Evolutionary conservation across 164 flowering plant species (phyloP).

Genomic region (Houttuynia cordata): DNA sequence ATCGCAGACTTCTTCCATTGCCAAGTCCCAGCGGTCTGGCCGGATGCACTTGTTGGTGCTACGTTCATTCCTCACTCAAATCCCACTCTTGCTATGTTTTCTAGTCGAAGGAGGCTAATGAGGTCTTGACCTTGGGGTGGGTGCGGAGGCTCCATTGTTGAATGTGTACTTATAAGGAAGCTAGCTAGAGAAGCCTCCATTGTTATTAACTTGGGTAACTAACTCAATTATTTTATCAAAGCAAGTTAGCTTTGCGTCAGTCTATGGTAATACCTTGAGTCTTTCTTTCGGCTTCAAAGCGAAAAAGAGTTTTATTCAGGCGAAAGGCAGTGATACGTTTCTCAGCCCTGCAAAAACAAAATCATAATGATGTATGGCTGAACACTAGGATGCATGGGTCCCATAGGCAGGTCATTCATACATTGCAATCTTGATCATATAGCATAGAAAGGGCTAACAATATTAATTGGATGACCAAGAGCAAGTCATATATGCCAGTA

Average conservation of each 20-base stretch:
- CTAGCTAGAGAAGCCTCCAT: not conserved
- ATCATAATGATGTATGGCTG: too few species aligned
- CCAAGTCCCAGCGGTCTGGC: not conserved
- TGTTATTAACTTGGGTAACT: too few species aligned
- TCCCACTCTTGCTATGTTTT: too few species aligned
- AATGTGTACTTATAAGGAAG: not conserved
- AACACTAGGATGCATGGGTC: too few species aligned
- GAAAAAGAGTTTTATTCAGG: not conserved
- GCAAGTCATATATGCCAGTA: too few species aligned
- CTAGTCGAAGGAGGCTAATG: too few species aligned
- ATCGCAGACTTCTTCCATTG: conserved; percentile 12
- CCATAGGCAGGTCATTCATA: too few species aligned
- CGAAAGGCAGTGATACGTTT: not conserved
- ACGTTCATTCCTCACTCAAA: not conserved
- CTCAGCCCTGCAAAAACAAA: too few species aligned
- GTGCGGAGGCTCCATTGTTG: not conserved
- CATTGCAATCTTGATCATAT: too few species aligned
- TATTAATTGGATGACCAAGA: too few species aligned
- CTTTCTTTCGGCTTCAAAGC: not conserved
- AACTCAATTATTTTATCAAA: not conserved
- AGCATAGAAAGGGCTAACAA: too few species aligned
- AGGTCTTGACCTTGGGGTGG: not conserved
- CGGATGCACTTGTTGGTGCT: not conserved
- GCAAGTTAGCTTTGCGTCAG: not conserved
- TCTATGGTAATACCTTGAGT: not conserved